Conservation (phyloP, 306 rosid species). For the Coriaria nepalensis region DNA sequence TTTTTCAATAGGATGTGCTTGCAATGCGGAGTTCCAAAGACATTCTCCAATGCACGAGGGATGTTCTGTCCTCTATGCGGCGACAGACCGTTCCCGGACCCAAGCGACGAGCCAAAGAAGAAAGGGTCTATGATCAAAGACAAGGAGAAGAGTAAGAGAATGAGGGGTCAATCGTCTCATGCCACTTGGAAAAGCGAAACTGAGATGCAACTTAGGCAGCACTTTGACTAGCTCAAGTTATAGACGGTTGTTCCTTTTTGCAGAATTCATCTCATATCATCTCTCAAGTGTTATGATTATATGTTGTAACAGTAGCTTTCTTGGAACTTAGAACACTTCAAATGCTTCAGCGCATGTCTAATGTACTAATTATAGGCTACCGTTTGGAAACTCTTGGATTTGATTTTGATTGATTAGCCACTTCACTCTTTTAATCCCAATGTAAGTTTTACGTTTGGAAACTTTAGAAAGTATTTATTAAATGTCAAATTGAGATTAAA, state of each 20-base stretch:
- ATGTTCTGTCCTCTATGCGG: slow-evolving; percentile 89
- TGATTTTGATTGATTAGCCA: too few relatives aligned
- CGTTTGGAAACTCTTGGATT: too few relatives aligned
- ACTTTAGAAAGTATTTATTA: too few relatives aligned
- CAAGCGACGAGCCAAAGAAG: slow-evolving; percentile 45
- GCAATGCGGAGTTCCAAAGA: slow-evolving; percentile 91
- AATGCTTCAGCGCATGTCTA: too few relatives aligned
- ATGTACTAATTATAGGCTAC: too few relatives aligned
- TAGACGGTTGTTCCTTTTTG: too few relatives aligned
- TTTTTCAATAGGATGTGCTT: slow-evolving; percentile 93
- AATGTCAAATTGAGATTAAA: too few relatives aligned
- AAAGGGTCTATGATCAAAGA: slow-evolving; percentile 83
- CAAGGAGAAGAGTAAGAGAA: slow-evolving; percentile 83
- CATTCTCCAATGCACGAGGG: slow-evolving; percentile 64
- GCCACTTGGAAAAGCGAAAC: slow-evolving; percentile 95
- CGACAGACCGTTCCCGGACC: slow-evolving; percentile 59
- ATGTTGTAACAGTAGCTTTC: too few relatives aligned
- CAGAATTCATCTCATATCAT: too few relatives aligned
- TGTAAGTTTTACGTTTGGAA: too few relatives aligned
- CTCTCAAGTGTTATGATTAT: slow-evolving; percentile 1
- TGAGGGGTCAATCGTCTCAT: slow-evolving; percentile 94
- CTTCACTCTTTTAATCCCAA: too few relatives aligned
- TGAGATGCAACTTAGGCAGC: slow-evolving; percentile 91
- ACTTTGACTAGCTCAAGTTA: slow-evolving; percentile 81
- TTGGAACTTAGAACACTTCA: too few relatives aligned